A percentile compares a stretch with the other conserved stretches of the same genome.
phyloP scores from a whole-genome alignment of 1,284 basidiomycete genomes.

The Austropuccinia psidii region DNA sequence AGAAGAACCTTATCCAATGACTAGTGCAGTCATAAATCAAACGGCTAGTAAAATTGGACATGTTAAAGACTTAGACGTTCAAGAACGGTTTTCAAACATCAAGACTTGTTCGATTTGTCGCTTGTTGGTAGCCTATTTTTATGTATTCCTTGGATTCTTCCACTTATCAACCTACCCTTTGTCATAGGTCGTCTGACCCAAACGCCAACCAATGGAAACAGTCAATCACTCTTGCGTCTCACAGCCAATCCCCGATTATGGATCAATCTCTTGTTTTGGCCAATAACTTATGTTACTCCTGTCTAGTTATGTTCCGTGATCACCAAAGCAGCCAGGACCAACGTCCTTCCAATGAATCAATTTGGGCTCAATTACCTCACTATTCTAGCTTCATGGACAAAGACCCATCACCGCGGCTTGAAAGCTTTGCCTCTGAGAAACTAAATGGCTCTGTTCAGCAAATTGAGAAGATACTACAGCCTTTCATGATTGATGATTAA shows the following conservation, averaged over 20 bases:
- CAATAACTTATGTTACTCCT: constrained; percentile 19
- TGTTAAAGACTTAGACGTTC: not conserved
- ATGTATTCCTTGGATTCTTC: not conserved
- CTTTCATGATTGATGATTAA: no score
- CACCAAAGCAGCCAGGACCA: not conserved
- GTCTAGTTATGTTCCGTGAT: constrained; percentile 24
- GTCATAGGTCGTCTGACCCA: constrained; percentile 16
- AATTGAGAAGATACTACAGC: no score
- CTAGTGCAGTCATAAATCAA: constrained; percentile 31
- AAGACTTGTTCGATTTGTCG: constrained; percentile 17
- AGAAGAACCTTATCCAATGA: constrained; percentile 30
- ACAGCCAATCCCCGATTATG: not conserved
- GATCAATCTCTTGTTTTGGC: not conserved
- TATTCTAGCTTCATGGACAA: no score
- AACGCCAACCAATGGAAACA: constrained; percentile 21
- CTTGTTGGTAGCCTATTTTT: constrained; percentile 1
- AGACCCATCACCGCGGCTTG: no score
- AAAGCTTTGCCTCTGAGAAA: no score
- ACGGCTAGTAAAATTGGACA: constrained; percentile 26
- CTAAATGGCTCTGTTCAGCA: no score
- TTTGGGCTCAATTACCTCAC: constrained; percentile 7
- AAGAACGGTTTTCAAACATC: not conserved
- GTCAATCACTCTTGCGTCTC: constrained; percentile 20
- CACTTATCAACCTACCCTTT: not conserved
- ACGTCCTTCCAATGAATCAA: not conserved